Base-by-base conservation (phyloP, 345 rosid genomes). In the Pistacia integerrima region DNA sequence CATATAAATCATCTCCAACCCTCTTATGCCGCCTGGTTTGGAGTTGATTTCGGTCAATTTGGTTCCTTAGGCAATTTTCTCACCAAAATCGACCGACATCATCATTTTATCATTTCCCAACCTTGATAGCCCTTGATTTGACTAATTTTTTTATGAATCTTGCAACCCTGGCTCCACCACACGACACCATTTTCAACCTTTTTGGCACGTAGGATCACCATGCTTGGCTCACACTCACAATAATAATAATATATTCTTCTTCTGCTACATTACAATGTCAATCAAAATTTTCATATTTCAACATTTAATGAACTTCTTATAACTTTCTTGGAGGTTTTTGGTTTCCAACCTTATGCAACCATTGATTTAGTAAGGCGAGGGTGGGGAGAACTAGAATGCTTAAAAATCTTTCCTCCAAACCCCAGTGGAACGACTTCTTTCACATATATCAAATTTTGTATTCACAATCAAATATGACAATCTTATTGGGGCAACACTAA, bases 321-420 rank as follows among this genome's bases (percentile, higher is more conserved):
- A 18, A 67, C 30, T n/a, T 49, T 41, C 0, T 4, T 44, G 83
- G 86, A 86, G 90, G 63, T 76, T 28, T 76, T 72, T 33, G 90
- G 90, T 35, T 78, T 88, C 25, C 73, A 79, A 64, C 72, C 92
- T 4, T 93, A 93, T 62, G 92, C 92, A 58, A 82, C 94, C 6
- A 75, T 95, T 59, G 94, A 95, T 82, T 75, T 93, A 18, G 98
- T 75, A 88, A 84, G 73, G 90, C 94, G 7, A 88, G 96, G 30
- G 91, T 90, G 41, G 94, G 84, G 49, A 86, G 97, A 69, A 95
- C 99, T 33, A 80, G 73, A 17, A 78, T 64, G 79, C 14, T 86
- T 25, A 74, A 72, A 71, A 80, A 80, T 2, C 81, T 80, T 8
- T 72, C 84, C 6, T 58, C 78, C 0, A 82, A 63, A 0, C 89